These are phyloP conservation scores for Claviceps humidiphila DNA, from an alignment of 2,329 filamentous ascomycete genomes.

Conservation along the genomic window DNA sequence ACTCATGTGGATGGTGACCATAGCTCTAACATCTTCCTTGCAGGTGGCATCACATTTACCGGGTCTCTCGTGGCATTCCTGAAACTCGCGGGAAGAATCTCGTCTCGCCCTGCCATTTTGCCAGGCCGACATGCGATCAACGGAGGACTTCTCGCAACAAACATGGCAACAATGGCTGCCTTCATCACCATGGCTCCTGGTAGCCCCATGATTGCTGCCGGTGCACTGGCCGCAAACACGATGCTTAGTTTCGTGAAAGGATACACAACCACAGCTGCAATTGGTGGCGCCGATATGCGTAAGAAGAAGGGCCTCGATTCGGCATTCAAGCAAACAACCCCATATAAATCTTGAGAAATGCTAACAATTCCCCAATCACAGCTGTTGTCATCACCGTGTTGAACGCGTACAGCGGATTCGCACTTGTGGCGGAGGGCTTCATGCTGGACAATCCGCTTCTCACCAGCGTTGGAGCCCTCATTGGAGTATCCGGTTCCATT, in stretches of 20 bases:
- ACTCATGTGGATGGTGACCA: not conserved
- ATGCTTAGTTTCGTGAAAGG: slow-evolving; percentile 72
- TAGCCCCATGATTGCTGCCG: slow-evolving; percentile 64
- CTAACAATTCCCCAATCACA: slow-evolving; percentile 12
- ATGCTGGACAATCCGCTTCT: slow-evolving; percentile 83
- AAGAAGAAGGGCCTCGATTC: slow-evolving; percentile 10
- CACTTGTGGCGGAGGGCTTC: slow-evolving; percentile 77
- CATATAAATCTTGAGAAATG: not conserved
- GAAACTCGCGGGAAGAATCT: slow-evolving; percentile 74
- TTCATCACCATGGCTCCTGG: slow-evolving; percentile 74
- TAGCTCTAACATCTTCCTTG: not conserved
- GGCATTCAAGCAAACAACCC: not conserved
- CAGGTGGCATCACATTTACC: slow-evolving; percentile 73
- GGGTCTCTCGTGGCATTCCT: slow-evolving; percentile 82
- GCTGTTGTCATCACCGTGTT: slow-evolving; percentile 78
- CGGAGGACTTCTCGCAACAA: slow-evolving; percentile 57
- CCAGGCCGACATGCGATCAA: slow-evolving; percentile 69
- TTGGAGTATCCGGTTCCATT: slow-evolving; percentile 79
- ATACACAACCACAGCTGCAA: slow-evolving; percentile 75
- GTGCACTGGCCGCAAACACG: slow-evolving; percentile 63
- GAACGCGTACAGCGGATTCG: slow-evolving; percentile 85
- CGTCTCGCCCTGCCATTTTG: slow-evolving; percentile 59
- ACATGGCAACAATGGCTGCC: slow-evolving; percentile 70
- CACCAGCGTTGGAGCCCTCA: slow-evolving; percentile 74
- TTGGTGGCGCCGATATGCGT: slow-evolving; percentile 89